Base-by-base conservation (phyloP, 345 rosid species). In the Camelina sativa region DNA sequence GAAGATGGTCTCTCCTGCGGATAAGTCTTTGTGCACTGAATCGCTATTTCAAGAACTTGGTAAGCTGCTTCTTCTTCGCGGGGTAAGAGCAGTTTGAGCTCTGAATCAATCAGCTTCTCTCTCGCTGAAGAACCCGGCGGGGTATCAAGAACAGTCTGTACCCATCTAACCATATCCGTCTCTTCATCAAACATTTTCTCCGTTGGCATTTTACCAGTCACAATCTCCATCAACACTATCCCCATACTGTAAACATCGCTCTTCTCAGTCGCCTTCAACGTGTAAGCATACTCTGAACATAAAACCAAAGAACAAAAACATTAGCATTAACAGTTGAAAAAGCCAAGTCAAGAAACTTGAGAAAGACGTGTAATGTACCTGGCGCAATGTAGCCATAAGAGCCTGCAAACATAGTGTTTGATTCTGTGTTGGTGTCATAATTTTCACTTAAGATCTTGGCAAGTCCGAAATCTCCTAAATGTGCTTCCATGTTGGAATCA, bases 301-400 rank as follows among this genome's bases (percentile, higher is more conserved):
- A 43, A 41, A 43, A 7, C 15, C 48, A 5, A 13, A 4, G 2
- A 4, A 11, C 20, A 38, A 43, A 51, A 7, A 61, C 58, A 30
- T 74, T 20, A 70, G 76, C 25, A 25, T 58, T 11, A 9, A 51
- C 2, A 4, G 41, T 25, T 48, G 11, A 19, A 48, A 47, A 5
- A 47, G 2, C 3, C 0, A 52, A 47, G 23, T 20, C 10, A 13
- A 37, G 40, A 50, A 9, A 20, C 74, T 38, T 9, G 62, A 65
- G 69, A 65, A 34, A 72, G 47, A 57, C 2, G 28, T 23, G 2
- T 25, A 25, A 12, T 12, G 7, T 87, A 91, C 98, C 97, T 79
- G 99, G 98, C 0, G 99, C 99, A 6, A 88, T 88, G 82, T 95
- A 95, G 44, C 97, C 99, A 1, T 89, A 92, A 17, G 99, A 95